Conservation (phyloP, 257 asterid genomes). For the Nicotiana tomentosiformis region DNA sequence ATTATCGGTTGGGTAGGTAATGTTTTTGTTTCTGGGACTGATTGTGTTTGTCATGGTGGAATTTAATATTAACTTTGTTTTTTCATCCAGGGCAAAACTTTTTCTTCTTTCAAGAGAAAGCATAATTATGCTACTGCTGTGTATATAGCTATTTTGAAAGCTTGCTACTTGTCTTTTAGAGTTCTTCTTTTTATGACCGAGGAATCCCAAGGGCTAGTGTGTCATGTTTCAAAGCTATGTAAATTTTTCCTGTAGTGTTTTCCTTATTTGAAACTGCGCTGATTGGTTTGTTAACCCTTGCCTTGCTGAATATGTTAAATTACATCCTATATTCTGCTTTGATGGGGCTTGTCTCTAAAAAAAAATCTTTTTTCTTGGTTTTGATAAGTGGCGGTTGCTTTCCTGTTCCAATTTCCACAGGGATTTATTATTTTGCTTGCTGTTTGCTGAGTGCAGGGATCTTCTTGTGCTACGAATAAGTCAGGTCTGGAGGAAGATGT, state of each 20-base stretch:
- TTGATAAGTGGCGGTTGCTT: background rate
- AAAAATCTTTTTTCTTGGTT: background rate
- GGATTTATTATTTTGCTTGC: background rate
- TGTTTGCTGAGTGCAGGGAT: conserved; percentile 7
- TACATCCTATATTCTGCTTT: background rate
- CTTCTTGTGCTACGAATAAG: background rate
- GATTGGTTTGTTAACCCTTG: background rate
- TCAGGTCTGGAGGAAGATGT: background rate
- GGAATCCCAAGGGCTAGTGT: no score
- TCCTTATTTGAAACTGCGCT: background rate
- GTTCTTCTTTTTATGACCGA: background rate
- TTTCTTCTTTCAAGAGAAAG: background rate
- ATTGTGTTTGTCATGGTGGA: background rate
- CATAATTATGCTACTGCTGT: background rate
- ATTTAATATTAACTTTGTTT: no score
- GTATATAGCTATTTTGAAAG: background rate
- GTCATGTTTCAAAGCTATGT: background rate
- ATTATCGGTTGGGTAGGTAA: background rate
- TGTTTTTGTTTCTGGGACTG: background rate
- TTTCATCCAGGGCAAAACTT: background rate
- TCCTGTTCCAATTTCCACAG: background rate
- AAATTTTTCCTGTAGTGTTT: background rate
- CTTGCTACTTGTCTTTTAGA: background rate
- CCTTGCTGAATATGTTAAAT: background rate
- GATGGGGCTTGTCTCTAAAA: background rate